A percentile compares a stretch with the other conserved stretches of the same genome.
phyloP scores from a whole-genome alignment of 2,329 filamentous ascomycete genomes.

The Epicoccum nigrum region DNA sequence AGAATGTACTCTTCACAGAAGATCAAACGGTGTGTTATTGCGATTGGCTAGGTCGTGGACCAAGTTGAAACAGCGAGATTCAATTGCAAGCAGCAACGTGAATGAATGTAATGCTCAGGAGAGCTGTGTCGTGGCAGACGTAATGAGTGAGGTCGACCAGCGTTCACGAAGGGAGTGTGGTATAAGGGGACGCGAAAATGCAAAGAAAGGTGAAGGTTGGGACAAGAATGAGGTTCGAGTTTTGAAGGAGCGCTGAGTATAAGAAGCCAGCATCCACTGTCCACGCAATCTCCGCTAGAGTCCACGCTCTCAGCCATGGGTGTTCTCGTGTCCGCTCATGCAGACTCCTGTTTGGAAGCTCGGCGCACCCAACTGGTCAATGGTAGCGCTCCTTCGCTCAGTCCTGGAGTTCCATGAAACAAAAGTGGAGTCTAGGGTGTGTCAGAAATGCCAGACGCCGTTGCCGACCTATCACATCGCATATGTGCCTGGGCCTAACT shows the following conservation, averaged over 20 bases:
- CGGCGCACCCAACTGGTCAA: slow-evolving; percentile 34
- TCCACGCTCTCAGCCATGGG: slow-evolving; percentile 30
- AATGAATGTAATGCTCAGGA: slow-evolving; percentile 38
- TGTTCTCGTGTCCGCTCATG: slow-evolving; percentile 24
- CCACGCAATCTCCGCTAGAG: slow-evolving; percentile 35
- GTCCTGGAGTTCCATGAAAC: slow-evolving; percentile 43
- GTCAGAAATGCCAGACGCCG: slow-evolving; percentile 37
- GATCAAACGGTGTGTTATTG: slow-evolving; percentile 21
- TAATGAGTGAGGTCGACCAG: slow-evolving; percentile 40
- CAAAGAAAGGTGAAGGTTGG: slow-evolving; percentile 35
- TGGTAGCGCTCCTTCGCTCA: slow-evolving; percentile 26
- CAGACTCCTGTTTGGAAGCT: slow-evolving; percentile 32
- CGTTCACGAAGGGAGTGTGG: slow-evolving; percentile 37
- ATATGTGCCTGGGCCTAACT: slow-evolving; percentile 29
- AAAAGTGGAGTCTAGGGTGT: slow-evolving; percentile 42
- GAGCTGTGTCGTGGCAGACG: slow-evolving; percentile 30
- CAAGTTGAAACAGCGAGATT: slow-evolving; percentile 23
- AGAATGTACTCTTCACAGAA: slow-evolving; percentile 42
- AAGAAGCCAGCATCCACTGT: slow-evolving; percentile 32
- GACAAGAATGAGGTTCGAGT: slow-evolving; percentile 29
- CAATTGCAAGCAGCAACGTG: slow-evolving; percentile 22
- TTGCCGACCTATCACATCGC: slow-evolving; percentile 6
- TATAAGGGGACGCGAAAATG: slow-evolving; percentile 29
- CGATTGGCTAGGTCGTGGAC: slow-evolving; percentile 1
- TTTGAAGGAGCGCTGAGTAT: slow-evolving; percentile 30